Evolutionary conservation across 2,329 filamentous ascomycete genomes (phyloP).

Genomic region (Venturia pyrina): DNA sequence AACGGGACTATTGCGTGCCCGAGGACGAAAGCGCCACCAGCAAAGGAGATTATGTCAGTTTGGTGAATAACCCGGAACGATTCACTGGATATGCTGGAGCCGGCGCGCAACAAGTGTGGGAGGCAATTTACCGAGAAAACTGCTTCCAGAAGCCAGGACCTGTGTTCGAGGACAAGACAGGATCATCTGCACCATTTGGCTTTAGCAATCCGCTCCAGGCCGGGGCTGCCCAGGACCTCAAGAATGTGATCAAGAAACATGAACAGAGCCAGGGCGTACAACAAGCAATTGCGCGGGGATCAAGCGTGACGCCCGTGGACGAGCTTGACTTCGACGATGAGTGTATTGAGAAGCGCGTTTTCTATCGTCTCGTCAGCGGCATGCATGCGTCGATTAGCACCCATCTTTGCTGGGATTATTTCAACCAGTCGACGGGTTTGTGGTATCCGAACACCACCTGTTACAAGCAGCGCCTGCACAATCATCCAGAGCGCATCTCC

Average conservation of each 20-base stretch:
- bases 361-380: constrained; percentile 87
- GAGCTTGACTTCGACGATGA: constrained; percentile 76
- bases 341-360: constrained; percentile 97
- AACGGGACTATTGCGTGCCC: constrained; percentile 91
- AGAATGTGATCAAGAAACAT: constrained; percentile 49
- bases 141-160: constrained; percentile 59
- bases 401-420: constrained; percentile 89
- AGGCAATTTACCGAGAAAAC: constrained; percentile 93
- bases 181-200: constrained; percentile 25
- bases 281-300: constrained; percentile 39
- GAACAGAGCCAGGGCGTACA: constrained; percentile 52
- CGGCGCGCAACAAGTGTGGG: constrained; percentile 84
- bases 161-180: constrained; percentile 25
- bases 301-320: constrained; percentile 47
- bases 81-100: constrained; percentile 90
- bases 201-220: constrained; percentile 35
- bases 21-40: constrained; percentile 80
- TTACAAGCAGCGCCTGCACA: constrained; percentile 78
- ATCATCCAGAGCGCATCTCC: constrained; percentile 79
- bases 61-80: constrained; percentile 85
- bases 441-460: constrained; percentile 88
- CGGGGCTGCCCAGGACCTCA: constrained; percentile 51
- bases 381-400: constrained; percentile 98
- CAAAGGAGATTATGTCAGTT: constrained; percentile 93
- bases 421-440: constrained; percentile 87